phyloP scores from a whole-genome alignment of 208 protist genomes.

The Polymyxa betae region DNA sequence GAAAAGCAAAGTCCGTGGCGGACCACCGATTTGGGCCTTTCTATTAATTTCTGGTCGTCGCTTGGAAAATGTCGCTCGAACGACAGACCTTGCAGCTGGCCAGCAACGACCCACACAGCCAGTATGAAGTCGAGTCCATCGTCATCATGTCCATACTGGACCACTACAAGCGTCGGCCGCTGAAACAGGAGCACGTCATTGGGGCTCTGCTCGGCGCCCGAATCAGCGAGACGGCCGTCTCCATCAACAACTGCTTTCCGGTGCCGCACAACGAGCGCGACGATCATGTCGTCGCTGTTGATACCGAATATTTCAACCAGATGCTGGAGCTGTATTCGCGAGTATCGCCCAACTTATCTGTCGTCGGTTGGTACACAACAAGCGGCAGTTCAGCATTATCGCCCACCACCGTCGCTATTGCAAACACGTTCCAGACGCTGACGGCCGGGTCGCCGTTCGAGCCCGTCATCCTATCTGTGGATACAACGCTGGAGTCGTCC shows the following conservation, averaged over 20 bases:
- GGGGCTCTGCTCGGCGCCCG: neutral
- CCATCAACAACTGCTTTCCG: neutral
- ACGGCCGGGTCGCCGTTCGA: neutral
- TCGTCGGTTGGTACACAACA: constrained; percentile 4
- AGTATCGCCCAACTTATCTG: neutral
- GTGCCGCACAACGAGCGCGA: constrained; percentile 4
- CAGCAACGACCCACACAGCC: neutral
- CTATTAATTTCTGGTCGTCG: neutral
- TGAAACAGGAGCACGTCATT: neutral
- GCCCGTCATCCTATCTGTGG: neutral
- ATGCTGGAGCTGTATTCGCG: neutral
- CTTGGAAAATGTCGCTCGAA: neutral
- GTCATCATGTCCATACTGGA: constrained; percentile 27
- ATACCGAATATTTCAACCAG: neutral
- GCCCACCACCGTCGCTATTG: neutral
- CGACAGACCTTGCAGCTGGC: neutral
- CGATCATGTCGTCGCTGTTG: neutral
- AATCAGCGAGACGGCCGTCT: neutral
- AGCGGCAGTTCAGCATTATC: neutral
- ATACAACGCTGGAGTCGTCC: neutral
- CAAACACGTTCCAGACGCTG: neutral
- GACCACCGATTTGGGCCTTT: neutral
- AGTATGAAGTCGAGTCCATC: neutral
- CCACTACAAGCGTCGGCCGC: neutral
- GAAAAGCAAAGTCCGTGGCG: constrained; percentile 3